phyloP scores from a whole-genome alignment of 345 rosid species.

The Populus alba region DNA sequence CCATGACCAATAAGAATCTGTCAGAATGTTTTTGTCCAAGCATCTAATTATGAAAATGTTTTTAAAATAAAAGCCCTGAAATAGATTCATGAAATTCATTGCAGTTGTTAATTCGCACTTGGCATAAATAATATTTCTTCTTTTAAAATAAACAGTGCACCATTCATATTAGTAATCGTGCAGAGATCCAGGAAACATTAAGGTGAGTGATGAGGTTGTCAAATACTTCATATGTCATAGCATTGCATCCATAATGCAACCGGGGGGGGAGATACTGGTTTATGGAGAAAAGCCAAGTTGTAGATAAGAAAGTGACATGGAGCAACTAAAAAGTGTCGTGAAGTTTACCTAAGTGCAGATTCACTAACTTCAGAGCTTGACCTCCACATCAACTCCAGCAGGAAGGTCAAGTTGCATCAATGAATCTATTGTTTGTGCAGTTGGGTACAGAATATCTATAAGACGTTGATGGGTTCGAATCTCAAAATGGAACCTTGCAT shows the following conservation, averaged over 20 bases:
- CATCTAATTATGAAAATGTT: background rate
- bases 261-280: background rate
- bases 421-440: constrained; percentile 96
- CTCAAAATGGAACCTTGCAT: constrained; percentile 95
- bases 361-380: constrained; percentile 66
- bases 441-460: constrained; percentile 88
- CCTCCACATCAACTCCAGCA: constrained; percentile 92
- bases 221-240: background rate
- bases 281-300: background rate
- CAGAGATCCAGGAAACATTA: background rate
- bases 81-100: background rate
- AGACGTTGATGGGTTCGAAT: constrained; percentile 91
- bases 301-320: background rate
- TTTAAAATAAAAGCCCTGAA: background rate
- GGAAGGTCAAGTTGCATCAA: constrained; percentile 98
- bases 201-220: background rate
- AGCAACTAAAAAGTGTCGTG: background rate
- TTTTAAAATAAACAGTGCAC: background rate
- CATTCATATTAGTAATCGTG: background rate
- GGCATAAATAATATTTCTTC: background rate
- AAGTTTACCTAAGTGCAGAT: constrained; percentile 20
- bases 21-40: background rate
- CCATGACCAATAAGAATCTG: background rate
- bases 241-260: background rate
- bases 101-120: background rate